These are phyloP conservation scores for Serendipita indica DNA, from an alignment of 768 basidiomycete species.

Conservation along the genomic window DNA sequence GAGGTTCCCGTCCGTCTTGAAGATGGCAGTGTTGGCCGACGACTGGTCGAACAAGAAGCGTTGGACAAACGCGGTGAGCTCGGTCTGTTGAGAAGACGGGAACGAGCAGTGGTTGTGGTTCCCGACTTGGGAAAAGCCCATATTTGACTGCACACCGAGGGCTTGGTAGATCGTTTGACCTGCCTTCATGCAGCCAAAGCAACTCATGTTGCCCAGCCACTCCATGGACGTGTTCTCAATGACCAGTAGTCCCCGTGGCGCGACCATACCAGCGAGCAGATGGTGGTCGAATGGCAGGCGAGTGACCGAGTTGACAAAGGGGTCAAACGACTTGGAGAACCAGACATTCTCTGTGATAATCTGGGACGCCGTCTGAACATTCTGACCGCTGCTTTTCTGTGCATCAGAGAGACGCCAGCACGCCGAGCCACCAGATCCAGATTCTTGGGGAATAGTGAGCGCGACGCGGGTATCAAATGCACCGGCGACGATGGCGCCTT, in stretches of 20 bases:
- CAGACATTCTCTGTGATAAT: conserved; percentile 49
- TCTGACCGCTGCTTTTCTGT: conserved; percentile 29
- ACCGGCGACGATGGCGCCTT: conserved; percentile 43
- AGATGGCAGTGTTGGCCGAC: conserved; percentile 28
- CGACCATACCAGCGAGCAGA: conserved; percentile 38
- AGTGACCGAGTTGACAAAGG: conserved; percentile 31
- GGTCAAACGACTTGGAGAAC: conserved; percentile 38
- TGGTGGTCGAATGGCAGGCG: conserved; percentile 47
- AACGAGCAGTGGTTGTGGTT: conserved; percentile 42
- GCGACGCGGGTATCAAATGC: conserved; percentile 45
- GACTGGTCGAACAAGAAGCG: conserved; percentile 37
- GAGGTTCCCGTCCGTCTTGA: conserved; percentile 22
- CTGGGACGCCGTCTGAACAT: conserved; percentile 40
- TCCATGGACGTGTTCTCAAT: conserved; percentile 42
- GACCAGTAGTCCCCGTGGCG: conserved; percentile 37
- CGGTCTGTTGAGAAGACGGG: conserved; percentile 32
- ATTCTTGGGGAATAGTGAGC: conserved; percentile 48
- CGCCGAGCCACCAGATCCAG: conserved; percentile 44
- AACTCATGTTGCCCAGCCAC: conserved; percentile 39
- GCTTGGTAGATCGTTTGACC: conserved; percentile 38
- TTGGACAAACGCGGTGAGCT: conserved; percentile 40
- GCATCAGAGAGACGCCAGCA: conserved; percentile 45
- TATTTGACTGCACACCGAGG: conserved; percentile 30
- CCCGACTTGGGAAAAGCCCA: conserved; percentile 41
- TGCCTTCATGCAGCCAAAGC: conserved; percentile 37